Base-by-base conservation (phyloP, 208 protist genomes). In the Vickermania spadyakhi region DNA sequence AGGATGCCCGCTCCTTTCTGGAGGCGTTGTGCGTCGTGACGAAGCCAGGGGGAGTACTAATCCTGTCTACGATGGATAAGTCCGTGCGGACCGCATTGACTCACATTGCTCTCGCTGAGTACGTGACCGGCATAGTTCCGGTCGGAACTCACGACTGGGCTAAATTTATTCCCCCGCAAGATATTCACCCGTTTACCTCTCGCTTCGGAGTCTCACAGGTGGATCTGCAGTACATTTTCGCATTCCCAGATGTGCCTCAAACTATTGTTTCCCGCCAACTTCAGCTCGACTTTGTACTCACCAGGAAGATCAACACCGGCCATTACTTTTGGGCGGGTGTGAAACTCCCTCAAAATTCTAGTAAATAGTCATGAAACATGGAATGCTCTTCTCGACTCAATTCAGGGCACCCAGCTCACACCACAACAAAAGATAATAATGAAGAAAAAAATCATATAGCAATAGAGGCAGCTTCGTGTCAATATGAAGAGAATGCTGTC, bases 21-120 rank as follows among this genome's bases (percentile, higher is more conserved):
- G 45, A 81, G 14, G 74, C 77, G 21, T 75, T 93, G 1, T 85
- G 84, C 55, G 58, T 73, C n/a, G 67, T 90, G 18, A 81, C 90
- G 18, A 93, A 87, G 53, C 85, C 86, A 3, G 91, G 90, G 30
- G 92, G 94, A 5, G 49, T 93, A 26, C 69, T 98, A 2, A 69
- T 96, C 13, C 57, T 98, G 25, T 95, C 89, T 0, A 97, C 94
- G n/a, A 90, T 98, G 72, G 95, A 97, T 61, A 91, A 92, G 51
- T 91, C 84, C 3, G 3, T 82, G 18, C 51, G 64, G 25, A 93
- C 94, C 7, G 93, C 77, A 5, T 21, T 94, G 21, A 70, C 79
- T 4, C 72, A 85, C 51, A 90, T 98, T 64, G 56, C 78, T 11
- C 31, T 89, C 13, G 94, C 92, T 1, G 94, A 98, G 70, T 76